These are phyloP conservation scores for Suillus subluteus DNA, from an alignment of 768 basidiomycete genomes.

Conservation along the genomic window DNA sequence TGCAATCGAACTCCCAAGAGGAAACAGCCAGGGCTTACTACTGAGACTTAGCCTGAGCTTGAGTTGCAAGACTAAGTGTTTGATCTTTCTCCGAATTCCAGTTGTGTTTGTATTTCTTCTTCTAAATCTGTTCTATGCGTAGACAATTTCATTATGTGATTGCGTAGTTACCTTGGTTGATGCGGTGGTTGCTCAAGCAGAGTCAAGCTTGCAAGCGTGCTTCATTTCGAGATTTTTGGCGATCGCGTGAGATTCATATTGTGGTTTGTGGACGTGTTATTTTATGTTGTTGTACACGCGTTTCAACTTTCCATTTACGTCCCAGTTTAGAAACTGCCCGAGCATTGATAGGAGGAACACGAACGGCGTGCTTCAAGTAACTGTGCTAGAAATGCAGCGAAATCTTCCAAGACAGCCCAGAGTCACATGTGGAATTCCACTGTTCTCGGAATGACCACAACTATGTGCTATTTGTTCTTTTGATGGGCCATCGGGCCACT, in stretches of 20 bases:
- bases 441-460: neutral
- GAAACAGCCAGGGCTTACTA: neutral
- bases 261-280: constrained; percentile 24
- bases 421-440: neutral
- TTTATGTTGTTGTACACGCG: constrained; percentile 14
- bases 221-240: neutral
- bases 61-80: constrained; percentile 36
- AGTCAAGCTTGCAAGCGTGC: no score
- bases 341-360: constrained; percentile 1
- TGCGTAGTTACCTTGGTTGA: constrained; percentile 8
- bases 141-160: constrained; percentile 55
- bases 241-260: neutral
- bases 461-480: constrained; percentile 5
- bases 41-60: constrained; percentile 25
- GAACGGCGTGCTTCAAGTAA: neutral
- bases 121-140: constrained; percentile 37
- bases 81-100: constrained; percentile 54
- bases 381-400: neutral
- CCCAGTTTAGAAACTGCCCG: neutral
- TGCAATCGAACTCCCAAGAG: neutral
- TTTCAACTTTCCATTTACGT: constrained; percentile 9
- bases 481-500: no score
- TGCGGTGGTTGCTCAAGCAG: neutral
- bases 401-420: neutral
- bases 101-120: constrained; percentile 45